Evolutionary conservation across 2,329 filamentous ascomycete genomes (phyloP), one percentile per base, ranked within the genome.

Genomic region (Coleophoma cylindrospora): DNA sequence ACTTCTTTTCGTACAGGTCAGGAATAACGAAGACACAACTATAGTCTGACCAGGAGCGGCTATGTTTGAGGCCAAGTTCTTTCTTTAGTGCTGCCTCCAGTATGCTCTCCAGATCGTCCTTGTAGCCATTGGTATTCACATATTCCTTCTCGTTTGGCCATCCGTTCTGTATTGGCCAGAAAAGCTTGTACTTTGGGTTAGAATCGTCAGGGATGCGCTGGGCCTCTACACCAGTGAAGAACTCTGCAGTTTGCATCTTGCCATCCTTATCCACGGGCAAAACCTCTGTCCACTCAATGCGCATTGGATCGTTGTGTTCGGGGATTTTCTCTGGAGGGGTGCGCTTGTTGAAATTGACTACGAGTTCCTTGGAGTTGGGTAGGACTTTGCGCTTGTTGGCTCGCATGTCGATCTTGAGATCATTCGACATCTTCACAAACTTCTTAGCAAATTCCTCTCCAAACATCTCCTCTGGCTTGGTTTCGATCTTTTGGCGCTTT

Each of bases 1-100:
- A 95, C 46, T 82, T 83, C 67, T 95, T 95, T 71, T 99, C 94
- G 70, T 97, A 99, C 10, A 99, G 76, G 66, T 99, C 94, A 0
- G 94, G 94, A 43, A 99, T 95, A 55, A 99, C 85, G 63, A 97
- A 90, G n/a, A 96, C 91, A 60, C 91, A 96, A 61, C 89, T 94
- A 69, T 96, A 97, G 66, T 95, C 88, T 49, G 80, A 80, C 84
- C 91, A 95, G 47, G 92, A 84, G 60, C 86, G 87, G 61, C 87
- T 87, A 55, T 82, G 84, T 27, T 78, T 84, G 40, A 96, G 68
- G 1, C 87, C 89, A 9, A 97, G 76, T 62, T 97, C 90, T n/a
- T 81, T 83, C 56, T 86, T 86, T 61, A 99, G 86, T 1, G 91
- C 89, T 56, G 91, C 86, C 63, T 96, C 90, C 12, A 97, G 70